Conservation (phyloP, 805 yeast species). For the Sugiyamaella americana region DNA sequence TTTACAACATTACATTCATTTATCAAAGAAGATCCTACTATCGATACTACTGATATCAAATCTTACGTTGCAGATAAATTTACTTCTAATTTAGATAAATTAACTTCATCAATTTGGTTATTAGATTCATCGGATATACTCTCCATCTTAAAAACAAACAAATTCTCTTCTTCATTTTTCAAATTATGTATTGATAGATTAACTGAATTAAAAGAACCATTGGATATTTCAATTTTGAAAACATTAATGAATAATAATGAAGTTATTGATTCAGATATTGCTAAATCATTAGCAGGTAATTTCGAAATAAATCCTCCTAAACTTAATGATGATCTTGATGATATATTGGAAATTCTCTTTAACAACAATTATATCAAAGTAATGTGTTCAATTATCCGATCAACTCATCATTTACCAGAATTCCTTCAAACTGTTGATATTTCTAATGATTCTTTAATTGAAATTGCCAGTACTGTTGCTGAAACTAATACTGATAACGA, state of each 20-base stretch:
- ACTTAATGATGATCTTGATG: not conserved
- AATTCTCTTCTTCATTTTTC: not conserved
- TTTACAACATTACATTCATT: not conserved
- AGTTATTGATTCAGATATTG: not conserved
- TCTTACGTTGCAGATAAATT: not conserved
- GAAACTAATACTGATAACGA: no score
- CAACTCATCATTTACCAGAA: not conserved
- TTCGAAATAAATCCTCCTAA: not conserved
- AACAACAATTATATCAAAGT: not conserved
- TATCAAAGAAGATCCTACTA: not conserved
- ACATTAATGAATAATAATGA: no score
- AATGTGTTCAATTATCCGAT: not conserved
- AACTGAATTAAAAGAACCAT: not conserved
- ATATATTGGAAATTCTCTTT: not conserved
- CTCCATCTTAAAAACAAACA: not conserved
- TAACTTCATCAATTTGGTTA: not conserved
- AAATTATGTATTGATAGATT: not conserved
- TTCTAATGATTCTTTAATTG: not conserved
- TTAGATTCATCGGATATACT: not conserved
- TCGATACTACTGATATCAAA: not conserved
- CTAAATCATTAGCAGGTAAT: not conserved
- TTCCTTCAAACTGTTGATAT: not conserved
- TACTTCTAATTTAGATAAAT: not conserved
- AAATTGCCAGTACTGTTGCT: constrained; percentile 1
- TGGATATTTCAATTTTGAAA: not conserved